A percentile compares a stretch with the other conserved stretches of the same genome.
Conservation (phyloP, 805 yeast genomes). For the Saturnispora hagleri region DNA sequence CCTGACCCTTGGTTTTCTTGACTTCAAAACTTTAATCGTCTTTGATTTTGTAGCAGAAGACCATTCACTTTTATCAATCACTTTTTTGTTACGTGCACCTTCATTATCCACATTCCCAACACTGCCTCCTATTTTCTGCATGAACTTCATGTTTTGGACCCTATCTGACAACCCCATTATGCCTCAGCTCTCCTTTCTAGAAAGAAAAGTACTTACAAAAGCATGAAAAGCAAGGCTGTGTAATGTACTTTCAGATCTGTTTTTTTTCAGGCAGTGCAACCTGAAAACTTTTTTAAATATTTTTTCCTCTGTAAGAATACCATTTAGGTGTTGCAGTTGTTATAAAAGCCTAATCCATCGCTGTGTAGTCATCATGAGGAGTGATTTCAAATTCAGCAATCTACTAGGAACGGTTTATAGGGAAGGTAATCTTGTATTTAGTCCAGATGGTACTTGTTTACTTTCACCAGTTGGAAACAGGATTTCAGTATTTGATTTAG, state of each 20-base stretch:
- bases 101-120: constrained; percentile 19
- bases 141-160: constrained; percentile 79
- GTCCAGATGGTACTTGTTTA: constrained; percentile 76
- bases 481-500: constrained; percentile 78
- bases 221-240: constrained; percentile 5
- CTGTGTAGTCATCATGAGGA: constrained; percentile 44
- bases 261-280: constrained; percentile 3
- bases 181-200: background rate
- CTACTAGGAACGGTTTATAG: constrained; percentile 90
- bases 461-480: constrained; percentile 93
- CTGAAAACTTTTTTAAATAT: background rate
- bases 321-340: background rate
- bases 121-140: constrained; percentile 34
- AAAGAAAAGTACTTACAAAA: background rate
- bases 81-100: constrained; percentile 29
- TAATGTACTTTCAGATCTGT: background rate
- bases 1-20: constrained; percentile 13
- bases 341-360: background rate
- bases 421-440: constrained; percentile 81
- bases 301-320: background rate
- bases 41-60: constrained; percentile 28
- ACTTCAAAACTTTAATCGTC: constrained; percentile 17
- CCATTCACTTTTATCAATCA: constrained; percentile 48
- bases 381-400: constrained; percentile 84
- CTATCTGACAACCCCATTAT: constrained; percentile 23